A percentile compares a stretch with the other conserved stretches of the same genome.
These are phyloP conservation scores for Coelastrella sp. DNA, from an alignment of 139 green algal species.

Conservation along the genomic window DNA sequence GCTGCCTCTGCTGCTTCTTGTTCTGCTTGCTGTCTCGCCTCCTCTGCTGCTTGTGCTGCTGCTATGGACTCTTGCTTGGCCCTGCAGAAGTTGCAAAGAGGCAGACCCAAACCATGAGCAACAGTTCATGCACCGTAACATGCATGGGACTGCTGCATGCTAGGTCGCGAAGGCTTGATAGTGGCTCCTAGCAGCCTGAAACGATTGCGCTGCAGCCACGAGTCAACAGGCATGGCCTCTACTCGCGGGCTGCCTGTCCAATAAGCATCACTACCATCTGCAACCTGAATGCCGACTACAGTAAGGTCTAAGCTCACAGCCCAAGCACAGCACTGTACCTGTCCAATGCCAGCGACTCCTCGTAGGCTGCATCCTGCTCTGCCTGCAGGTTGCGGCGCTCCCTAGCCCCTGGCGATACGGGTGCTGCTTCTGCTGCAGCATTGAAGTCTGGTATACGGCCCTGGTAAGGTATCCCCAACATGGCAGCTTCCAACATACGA, in stretches of 20 bases:
- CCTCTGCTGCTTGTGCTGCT: conserved; percentile 19
- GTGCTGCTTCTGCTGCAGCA: background rate
- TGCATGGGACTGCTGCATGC: too few relatives aligned
- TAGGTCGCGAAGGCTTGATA: too few relatives aligned
- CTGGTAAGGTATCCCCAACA: conserved; percentile 85
- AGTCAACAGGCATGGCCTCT: background rate
- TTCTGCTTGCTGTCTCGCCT: background rate
- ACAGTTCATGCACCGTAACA: too few relatives aligned
- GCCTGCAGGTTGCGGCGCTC: conserved; percentile 62
- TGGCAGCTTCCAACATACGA: conserved; percentile 86
- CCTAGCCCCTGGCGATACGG: conserved; percentile 46
- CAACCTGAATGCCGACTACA: background rate
- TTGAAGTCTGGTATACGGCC: conserved; percentile 64
- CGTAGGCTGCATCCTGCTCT: conserved; percentile 84
- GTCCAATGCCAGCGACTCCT: conserved; percentile 77
- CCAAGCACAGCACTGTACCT: conserved; percentile 47
- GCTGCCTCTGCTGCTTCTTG: conserved; percentile 17
- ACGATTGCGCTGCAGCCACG: background rate
- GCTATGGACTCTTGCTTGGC: conserved; percentile 53
- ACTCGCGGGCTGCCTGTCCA: background rate
- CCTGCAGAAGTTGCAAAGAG: conserved; percentile 27
- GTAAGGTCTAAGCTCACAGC: too few relatives aligned
- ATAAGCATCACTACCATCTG: background rate
- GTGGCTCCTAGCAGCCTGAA: background rate
- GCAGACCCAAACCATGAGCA: too few relatives aligned